phyloP scores from a whole-genome alignment of 2,329 filamentous ascomycete species.

The Mollisia scopiformis region DNA sequence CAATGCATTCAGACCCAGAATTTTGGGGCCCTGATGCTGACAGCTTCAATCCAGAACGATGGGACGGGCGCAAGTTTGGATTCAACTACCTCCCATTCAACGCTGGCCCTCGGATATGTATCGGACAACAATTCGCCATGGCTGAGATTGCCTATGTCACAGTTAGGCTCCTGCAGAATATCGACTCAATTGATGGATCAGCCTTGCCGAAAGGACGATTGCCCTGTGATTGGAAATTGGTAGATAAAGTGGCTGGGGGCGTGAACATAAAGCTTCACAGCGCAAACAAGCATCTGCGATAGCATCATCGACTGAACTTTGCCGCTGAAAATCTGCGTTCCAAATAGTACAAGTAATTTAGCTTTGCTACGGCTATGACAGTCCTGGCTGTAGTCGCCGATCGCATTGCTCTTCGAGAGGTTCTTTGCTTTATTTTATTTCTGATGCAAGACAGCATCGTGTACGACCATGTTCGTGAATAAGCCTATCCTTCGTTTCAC shows the following conservation, averaged over 20 bases:
- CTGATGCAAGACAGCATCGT: too few relatives aligned
- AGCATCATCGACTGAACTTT: constrained; percentile 5
- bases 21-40: constrained; percentile 76
- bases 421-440: too few relatives aligned
- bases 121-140: constrained; percentile 51
- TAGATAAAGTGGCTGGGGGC: constrained; percentile 14
- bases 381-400: neutral
- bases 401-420: constrained; percentile 1
- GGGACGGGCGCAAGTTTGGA: constrained; percentile 71
- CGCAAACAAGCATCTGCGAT: constrained; percentile 6
- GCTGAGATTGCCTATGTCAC: constrained; percentile 27
- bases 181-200: constrained; percentile 26
- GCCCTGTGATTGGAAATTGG: constrained; percentile 12
- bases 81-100: constrained; percentile 71
- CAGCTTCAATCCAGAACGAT: constrained; percentile 74
- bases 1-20: constrained; percentile 72
- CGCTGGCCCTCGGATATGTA: constrained; percentile 67
- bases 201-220: constrained; percentile 21
- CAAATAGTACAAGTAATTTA: constrained; percentile 8
- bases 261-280: constrained; percentile 6
- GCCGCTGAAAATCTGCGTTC: constrained; percentile 4
- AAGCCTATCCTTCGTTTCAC: too few relatives aligned
- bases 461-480: too few relatives aligned
- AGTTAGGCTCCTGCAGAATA: constrained; percentile 26
- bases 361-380: constrained; percentile 5